Evolutionary conservation across 2,329 filamentous ascomycete genomes (phyloP), one percentile per base, ranked within the genome.

Genomic region (Venturia nashicola): DNA sequence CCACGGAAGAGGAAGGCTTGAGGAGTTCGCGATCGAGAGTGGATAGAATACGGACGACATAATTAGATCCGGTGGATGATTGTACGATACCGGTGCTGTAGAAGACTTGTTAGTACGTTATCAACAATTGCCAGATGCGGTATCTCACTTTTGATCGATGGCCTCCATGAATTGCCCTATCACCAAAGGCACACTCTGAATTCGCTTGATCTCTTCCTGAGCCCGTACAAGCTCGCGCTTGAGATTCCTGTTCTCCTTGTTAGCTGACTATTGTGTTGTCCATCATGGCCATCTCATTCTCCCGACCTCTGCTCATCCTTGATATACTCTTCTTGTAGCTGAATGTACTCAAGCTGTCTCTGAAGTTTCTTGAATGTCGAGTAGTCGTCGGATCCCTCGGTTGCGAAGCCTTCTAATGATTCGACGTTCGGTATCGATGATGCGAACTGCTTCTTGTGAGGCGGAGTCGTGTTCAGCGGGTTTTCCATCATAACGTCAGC

Each of bases 111-210:
- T 34, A 64, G 55, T 36, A 20, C 27, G n/a, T 3, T 34, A 18
- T 61, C 36, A 11, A 20, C 9, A 16, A n/a, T 8, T 3, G 20
- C 32, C 46, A 32, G 23, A 46, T 43, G 32, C 46, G 27, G 60
- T 34, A 14, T 62, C 84, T 76, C 83, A 96, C 91, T 97, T 99
- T 79, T 99, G 94, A 76, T 99, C 94, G 74, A 99, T 99, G 64
- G 94, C 94, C 79, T 99, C 94, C 94, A 99, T 99, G 75, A 99
- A 99, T 78, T 99, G 94, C 66, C 94, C 94, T 75, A 99, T 99
- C 67, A 99, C 94, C 67, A 99, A 80, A 36, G 94, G 94, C 63
- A 99, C 94, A 76, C 91, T 97, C 80, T 99, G 94, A 76, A 99
- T 99, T 69, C 94, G 87, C 82, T 99, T 99, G 80, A 99, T 99